A percentile compares a stretch with the other conserved stretches of the same genome.
These are phyloP conservation scores for Fomitopsis pulvina DNA, from an alignment of 768 basidiomycete genomes.

Conservation along the genomic window DNA sequence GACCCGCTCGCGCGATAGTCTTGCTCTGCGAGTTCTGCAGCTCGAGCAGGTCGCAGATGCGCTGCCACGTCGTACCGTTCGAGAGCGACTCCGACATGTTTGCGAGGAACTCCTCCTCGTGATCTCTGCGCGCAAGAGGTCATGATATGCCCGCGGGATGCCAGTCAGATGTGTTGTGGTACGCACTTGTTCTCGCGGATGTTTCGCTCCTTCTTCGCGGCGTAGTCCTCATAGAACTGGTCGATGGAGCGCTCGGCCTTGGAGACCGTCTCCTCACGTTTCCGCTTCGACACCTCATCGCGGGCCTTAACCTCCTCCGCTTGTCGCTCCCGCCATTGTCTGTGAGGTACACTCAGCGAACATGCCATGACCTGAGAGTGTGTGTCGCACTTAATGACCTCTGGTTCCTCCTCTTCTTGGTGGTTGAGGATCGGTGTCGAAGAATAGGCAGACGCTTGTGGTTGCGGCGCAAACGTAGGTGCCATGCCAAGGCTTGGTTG, in stretches of 20 bases:
- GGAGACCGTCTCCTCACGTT: constrained; percentile 74
- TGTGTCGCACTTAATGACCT: constrained; percentile 74
- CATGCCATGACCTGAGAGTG: not conserved
- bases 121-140: constrained; percentile 60
- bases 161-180: no score
- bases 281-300: constrained; percentile 72
- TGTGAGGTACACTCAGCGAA: constrained; percentile 22
- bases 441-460: constrained; percentile 63
- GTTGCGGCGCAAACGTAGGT: constrained; percentile 67
- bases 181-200: constrained; percentile 95
- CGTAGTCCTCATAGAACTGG: constrained; percentile 85
- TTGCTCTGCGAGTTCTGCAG: constrained; percentile 97
- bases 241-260: constrained; percentile 86
- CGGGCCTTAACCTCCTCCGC: constrained; percentile 75
- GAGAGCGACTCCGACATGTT: constrained; percentile 71
- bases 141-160: no score
- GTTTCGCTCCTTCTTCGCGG: constrained; percentile 80
- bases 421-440: constrained; percentile 72
- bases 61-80: constrained; percentile 91
- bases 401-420: constrained; percentile 73
- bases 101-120: constrained; percentile 75
- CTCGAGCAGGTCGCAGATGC: constrained; percentile 81
- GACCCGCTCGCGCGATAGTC: constrained; percentile 80
- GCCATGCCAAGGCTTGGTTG: constrained; percentile 40
- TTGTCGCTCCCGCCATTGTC: constrained; percentile 86